phyloP scores from a whole-genome alignment of 805 yeast species.

The Lipomyces kockii region DNA sequence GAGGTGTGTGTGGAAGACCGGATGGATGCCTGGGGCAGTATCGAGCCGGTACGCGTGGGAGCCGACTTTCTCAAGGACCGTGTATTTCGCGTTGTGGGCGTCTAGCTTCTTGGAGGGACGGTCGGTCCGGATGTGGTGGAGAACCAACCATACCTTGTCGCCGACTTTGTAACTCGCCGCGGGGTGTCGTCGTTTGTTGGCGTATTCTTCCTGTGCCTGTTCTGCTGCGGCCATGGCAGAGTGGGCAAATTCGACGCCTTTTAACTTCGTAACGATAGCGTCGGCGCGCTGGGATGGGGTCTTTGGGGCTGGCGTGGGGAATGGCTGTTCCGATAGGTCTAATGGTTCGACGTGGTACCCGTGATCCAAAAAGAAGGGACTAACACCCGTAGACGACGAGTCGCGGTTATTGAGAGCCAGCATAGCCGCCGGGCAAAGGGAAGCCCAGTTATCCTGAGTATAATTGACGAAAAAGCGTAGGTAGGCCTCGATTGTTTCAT shows the following conservation, averaged over 20 bases:
- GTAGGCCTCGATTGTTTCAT: constrained; percentile 4
- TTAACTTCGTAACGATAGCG: background rate
- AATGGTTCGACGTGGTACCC: background rate
- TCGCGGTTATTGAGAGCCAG: background rate
- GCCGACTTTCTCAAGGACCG: background rate
- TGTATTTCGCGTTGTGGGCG: background rate
- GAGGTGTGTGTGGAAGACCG: background rate
- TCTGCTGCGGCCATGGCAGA: background rate
- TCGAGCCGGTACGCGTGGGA: constrained; percentile 1
- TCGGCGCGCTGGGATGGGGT: background rate
- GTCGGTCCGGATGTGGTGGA: background rate
- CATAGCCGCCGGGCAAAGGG: background rate
- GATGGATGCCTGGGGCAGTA: background rate
- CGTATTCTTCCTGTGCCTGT: background rate
- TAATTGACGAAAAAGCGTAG: background rate
- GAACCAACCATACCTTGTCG: background rate
- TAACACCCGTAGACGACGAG: background rate
- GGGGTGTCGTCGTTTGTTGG: background rate
- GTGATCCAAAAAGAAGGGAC: background rate
- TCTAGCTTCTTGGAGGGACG: background rate
- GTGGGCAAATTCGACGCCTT: background rate
- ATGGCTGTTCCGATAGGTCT: background rate
- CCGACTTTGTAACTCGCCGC: background rate
- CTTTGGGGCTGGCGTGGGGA: background rate
- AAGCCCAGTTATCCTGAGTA: background rate